Conservation (phyloP, 2,329 filamentous ascomycete genomes). For the Colletotrichum tropicale region DNA sequence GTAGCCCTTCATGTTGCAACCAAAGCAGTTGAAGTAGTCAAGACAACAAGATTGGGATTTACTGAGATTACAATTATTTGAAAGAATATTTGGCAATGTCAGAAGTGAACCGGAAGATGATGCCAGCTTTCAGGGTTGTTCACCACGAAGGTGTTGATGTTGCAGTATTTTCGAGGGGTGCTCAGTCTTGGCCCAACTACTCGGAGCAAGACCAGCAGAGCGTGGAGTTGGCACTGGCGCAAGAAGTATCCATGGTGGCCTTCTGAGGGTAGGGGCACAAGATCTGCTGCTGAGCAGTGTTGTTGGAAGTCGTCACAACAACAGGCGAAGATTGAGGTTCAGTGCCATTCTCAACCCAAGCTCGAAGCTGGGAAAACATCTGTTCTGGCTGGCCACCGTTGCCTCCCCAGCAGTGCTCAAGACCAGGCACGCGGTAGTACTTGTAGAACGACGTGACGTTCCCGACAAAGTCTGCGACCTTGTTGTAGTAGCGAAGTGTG, state of each 20-base stretch:
- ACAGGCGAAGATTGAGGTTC: slow-evolving; percentile 10
- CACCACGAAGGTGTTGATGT: neutral
- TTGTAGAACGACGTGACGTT: slow-evolving; percentile 32
- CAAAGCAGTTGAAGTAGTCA: neutral
- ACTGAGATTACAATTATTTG: neutral
- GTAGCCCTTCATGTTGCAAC: neutral
- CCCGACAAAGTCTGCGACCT: slow-evolving; percentile 17
- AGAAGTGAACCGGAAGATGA: neutral
- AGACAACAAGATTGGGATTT: neutral
- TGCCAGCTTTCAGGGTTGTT: neutral
- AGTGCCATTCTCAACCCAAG: slow-evolving; percentile 34
- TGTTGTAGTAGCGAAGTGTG: slow-evolving; percentile 30
- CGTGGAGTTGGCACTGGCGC: neutral
- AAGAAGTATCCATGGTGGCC: neutral
- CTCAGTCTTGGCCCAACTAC: neutral
- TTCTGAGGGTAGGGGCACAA: neutral
- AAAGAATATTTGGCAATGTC: neutral
- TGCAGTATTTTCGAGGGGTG: neutral
- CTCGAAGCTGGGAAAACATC: slow-evolving; percentile 26
- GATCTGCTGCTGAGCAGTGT: neutral
- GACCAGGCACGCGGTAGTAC: slow-evolving; percentile 32
- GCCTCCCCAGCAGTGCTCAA: slow-evolving; percentile 34
- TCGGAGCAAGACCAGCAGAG: neutral
- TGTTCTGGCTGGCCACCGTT: slow-evolving; percentile 24
- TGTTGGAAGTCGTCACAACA: neutral